These are phyloP conservation scores for Chlorella sp. DNA, from an alignment of 139 green algal species.

Conservation along the genomic window DNA sequence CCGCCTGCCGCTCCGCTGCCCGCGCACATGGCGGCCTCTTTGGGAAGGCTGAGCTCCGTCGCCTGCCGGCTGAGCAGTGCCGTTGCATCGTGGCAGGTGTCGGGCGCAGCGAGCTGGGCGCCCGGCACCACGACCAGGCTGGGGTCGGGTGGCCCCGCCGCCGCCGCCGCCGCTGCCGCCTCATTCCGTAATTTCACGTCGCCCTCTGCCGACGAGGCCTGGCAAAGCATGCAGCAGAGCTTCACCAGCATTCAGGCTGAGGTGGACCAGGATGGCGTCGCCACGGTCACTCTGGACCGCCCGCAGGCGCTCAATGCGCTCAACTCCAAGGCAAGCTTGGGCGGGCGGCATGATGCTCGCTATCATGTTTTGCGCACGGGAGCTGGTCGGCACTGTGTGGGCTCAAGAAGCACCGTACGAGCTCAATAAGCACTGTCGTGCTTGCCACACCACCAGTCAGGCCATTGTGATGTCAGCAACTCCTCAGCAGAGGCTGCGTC, in stretches of 20 bases:
- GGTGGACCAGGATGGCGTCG: background rate
- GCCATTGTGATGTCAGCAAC: too few relatives aligned
- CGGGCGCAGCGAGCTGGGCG: background rate
- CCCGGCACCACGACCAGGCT: background rate
- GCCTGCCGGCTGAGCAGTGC: background rate
- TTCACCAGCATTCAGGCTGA: slow-evolving; percentile 21
- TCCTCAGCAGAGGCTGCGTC: too few relatives aligned
- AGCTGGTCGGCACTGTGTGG: too few relatives aligned
- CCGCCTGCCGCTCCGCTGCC: too few relatives aligned
- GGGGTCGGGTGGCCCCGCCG: background rate
- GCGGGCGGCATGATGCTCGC: too few relatives aligned
- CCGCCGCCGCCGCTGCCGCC: background rate
- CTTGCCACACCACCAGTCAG: too few relatives aligned
- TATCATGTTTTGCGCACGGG: too few relatives aligned
- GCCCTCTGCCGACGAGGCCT: background rate
- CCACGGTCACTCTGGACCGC: slow-evolving; percentile 4
- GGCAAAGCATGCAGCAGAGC: slow-evolving; percentile 1
- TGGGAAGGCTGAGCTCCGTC: background rate
- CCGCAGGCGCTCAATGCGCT: slow-evolving; percentile 37
- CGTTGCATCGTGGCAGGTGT: background rate
- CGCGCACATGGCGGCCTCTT: too few relatives aligned
- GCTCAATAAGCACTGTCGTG: too few relatives aligned
- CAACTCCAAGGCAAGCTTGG: slow-evolving; percentile 3
- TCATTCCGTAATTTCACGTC: background rate
- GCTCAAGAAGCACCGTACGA: too few relatives aligned